phyloP scores from a whole-genome alignment of 2,329 filamentous ascomycete genomes.

The Pseudopyrenochaeta lycopersici region DNA sequence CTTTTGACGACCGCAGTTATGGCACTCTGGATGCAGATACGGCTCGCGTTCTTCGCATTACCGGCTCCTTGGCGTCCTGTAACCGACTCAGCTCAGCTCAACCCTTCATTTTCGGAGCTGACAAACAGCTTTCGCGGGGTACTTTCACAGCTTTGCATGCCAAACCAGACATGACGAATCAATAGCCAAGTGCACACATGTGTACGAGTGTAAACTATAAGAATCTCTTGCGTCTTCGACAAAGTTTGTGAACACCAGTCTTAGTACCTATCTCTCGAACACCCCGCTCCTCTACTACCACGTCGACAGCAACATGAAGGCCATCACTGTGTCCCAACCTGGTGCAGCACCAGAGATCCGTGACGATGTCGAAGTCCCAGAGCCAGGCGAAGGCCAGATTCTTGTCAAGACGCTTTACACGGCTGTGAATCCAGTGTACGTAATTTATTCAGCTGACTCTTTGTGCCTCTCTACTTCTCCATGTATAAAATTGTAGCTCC shows the following conservation, averaged over 20 bases:
- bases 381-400: constrained; percentile 36
- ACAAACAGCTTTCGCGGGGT: background rate
- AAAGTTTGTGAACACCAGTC: background rate
- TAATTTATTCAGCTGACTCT: no score
- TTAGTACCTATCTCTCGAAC: no score
- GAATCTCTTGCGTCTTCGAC: background rate
- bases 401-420: constrained; percentile 44
- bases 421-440: constrained; percentile 44
- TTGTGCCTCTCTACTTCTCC: no score
- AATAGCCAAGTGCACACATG: no score
- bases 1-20: background rate
- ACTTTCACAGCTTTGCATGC: no score
- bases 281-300: no score
- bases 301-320: constrained; percentile 22
- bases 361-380: constrained; percentile 29
- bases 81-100: background rate
- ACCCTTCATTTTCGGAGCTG: background rate
- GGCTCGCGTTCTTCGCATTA: constrained; percentile 2
- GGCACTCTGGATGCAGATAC: background rate
- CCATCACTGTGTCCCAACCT: constrained; percentile 14
- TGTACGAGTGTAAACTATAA: no score
- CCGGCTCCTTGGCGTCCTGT: background rate
- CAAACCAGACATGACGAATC: no score
- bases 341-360: constrained; percentile 15
- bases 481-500: no score